Percentiles rank a stretch among this genome's conserved stretches.
Conservation (phyloP, 257 asterid genomes). For the Gentiana dahurica region DNA sequence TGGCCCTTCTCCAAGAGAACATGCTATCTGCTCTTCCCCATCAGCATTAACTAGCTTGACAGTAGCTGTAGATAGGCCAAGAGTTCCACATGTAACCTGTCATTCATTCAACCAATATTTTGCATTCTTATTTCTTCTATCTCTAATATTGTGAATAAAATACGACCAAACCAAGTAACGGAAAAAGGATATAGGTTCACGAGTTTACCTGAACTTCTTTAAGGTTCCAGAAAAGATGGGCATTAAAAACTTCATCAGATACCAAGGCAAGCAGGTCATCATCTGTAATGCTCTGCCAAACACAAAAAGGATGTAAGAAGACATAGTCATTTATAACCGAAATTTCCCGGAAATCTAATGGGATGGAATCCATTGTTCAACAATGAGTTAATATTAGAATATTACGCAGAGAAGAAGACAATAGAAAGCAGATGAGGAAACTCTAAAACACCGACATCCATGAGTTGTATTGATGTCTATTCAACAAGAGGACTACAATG, state of each 20-base stretch:
- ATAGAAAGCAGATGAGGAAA: not conserved
- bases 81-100: constrained; percentile 88
- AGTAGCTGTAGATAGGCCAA: constrained; percentile 94
- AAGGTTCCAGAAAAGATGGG: constrained; percentile 66
- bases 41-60: constrained; percentile 61
- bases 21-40: constrained; percentile 57
- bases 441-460: not conserved
- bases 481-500: too few species aligned
- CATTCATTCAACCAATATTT: constrained; percentile 4
- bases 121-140: not conserved
- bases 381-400: not conserved
- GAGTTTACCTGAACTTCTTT: constrained; percentile 65
- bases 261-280: constrained; percentile 77
- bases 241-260: constrained; percentile 88
- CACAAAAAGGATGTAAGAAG: constrained; percentile 8
- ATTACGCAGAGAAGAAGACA: not conserved
- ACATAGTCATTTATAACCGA: not conserved
- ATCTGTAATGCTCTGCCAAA: constrained; percentile 54
- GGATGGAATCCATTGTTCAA: not conserved
- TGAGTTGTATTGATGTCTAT: too few species aligned
- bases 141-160: not conserved
- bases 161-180: not conserved
- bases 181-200: constrained; percentile 2
- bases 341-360: too few species aligned
- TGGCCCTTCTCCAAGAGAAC: constrained; percentile 96